These are phyloP conservation scores for Aspergillus amoenus DNA, from an alignment of 2,329 filamentous ascomycete genomes.

Conservation along the genomic window DNA sequence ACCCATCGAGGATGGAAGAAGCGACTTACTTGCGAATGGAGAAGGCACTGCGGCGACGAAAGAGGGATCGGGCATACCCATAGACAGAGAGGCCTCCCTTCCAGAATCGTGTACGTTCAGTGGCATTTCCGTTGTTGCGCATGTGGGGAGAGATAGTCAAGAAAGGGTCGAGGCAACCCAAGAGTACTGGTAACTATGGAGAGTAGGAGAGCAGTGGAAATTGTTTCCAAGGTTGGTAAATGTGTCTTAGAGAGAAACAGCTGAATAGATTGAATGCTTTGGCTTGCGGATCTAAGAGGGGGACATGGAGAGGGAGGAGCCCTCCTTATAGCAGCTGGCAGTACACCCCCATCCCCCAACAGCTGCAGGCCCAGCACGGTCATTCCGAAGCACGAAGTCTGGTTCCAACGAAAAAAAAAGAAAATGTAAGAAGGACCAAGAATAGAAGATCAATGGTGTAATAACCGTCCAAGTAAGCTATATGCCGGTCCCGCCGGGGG, in stretches of 20 bases:
- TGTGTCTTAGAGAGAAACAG: background rate
- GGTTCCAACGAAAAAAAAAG: conserved; percentile 5
- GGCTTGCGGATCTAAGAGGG: background rate
- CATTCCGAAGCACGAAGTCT: conserved; percentile 13
- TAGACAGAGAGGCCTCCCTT: conserved; percentile 30
- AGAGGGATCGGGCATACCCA: conserved; percentile 28
- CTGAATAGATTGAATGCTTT: background rate
- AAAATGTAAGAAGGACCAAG: conserved; percentile 8
- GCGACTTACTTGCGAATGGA: conserved; percentile 27
- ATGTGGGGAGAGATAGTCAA: conserved; percentile 13
- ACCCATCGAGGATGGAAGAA: background rate
- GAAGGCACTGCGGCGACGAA: conserved; percentile 22
- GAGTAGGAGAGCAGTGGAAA: background rate
- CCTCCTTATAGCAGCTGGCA: conserved; percentile 9
- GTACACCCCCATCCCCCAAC: conserved; percentile 2
- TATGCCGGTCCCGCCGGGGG: conserved; percentile 15
- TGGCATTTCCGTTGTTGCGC: conserved; percentile 27
- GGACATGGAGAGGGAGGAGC: background rate
- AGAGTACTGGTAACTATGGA: background rate
- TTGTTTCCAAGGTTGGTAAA: background rate
- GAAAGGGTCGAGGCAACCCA: background rate
- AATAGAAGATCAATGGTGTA: conserved; percentile 13
- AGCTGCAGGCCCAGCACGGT: conserved; percentile 4
- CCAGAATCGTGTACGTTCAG: conserved; percentile 30
- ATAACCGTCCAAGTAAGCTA: conserved; percentile 13